Evolutionary conservation across 1,284 basidiomycete genomes (phyloP).

Genomic region (Thecaphora frezii): DNA sequence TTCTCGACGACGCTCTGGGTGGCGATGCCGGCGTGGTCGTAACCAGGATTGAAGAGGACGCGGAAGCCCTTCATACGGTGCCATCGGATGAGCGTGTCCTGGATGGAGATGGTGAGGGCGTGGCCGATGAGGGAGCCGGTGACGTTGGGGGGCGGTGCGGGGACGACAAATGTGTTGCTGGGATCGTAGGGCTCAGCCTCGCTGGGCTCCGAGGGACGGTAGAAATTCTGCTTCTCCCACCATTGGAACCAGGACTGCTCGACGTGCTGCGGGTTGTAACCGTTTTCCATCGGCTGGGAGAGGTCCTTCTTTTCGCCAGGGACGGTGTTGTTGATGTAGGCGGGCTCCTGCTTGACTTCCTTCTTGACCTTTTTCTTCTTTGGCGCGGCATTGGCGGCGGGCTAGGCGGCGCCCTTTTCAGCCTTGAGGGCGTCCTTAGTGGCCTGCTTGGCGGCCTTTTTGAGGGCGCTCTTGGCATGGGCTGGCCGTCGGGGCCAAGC

Average conservation of each 20-base stretch:
- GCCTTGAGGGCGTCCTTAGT: constrained; percentile 54
- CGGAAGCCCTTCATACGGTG: constrained; percentile 84
- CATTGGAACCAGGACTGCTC: constrained; percentile 98
- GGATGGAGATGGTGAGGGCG: constrained; percentile 87
- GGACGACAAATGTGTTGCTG: constrained; percentile 74
- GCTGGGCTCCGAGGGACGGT: constrained; percentile 68
- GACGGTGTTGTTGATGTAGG: constrained; percentile 52
- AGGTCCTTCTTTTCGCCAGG: constrained; percentile 65
- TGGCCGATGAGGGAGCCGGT: constrained; percentile 96
- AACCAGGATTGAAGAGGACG: constrained; percentile 87
- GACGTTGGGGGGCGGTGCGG: constrained; percentile 95
- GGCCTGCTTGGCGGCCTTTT: constrained; percentile 50
- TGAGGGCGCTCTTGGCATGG: constrained; percentile 42
- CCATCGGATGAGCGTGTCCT: constrained; percentile 68
- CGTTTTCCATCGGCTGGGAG: constrained; percentile 79
- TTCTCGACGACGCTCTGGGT: constrained; percentile 98
- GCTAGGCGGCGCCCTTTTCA: constrained; percentile 30
- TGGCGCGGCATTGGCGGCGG: constrained; percentile 24
- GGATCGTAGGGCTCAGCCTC: constrained; percentile 55
- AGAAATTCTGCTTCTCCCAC: constrained; percentile 90
- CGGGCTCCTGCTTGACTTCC: constrained; percentile 51
- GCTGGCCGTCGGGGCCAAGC: constrained; percentile 39
- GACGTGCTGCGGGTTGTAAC: constrained; percentile 92
- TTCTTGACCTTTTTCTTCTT: constrained; percentile 58
- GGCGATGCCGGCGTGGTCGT: constrained; percentile 97